Percentiles rank a stretch among this genome's conserved stretches.
These are phyloP conservation scores for Hemerocallis citrina DNA, from an alignment of 106 monocot species.

Conservation along the genomic window DNA sequence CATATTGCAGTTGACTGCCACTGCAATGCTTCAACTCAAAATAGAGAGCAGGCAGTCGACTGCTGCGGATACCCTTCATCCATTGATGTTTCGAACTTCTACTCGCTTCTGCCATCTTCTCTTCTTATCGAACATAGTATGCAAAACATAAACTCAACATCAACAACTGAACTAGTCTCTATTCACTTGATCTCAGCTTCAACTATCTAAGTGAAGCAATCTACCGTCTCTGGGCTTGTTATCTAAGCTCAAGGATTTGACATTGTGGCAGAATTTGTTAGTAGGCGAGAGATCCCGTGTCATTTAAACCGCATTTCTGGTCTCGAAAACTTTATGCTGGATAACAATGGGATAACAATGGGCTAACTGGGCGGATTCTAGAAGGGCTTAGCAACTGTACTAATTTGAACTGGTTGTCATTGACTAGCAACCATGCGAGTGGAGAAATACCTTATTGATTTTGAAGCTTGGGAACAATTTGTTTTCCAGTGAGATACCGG, in stretches of 20 bases:
- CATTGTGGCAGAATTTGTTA: slow-evolving; percentile 77
- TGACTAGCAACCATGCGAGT: slow-evolving; percentile 59
- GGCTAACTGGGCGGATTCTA: slow-evolving; percentile 49
- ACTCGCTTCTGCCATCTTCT: no score
- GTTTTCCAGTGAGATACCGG: slow-evolving; percentile 61
- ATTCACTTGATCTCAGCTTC: slow-evolving; percentile 73
- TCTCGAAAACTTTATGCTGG: slow-evolving; percentile 76
- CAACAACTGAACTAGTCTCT: slow-evolving; percentile 45
- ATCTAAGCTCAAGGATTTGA: slow-evolving; percentile 39
- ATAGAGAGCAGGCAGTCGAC: no score
- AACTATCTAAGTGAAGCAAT: slow-evolving; percentile 50
- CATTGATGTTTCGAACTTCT: no score
- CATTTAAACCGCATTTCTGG: slow-evolving; percentile 18
- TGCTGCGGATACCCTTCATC: no score
- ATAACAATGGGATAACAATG: no score
- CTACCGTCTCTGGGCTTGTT: slow-evolving; percentile 36
- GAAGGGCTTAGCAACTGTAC: slow-evolving; percentile 46
- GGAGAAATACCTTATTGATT: slow-evolving; percentile 59
- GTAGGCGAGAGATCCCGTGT: slow-evolving; percentile 58
- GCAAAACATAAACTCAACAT: no score
- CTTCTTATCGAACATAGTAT: no score
- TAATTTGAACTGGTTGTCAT: slow-evolving; percentile 76
- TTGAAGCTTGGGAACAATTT: slow-evolving; percentile 88
- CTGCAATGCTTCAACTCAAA: no score
- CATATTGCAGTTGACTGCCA: no score